phyloP scores from a whole-genome alignment of 1,284 basidiomycete species.

The Gymnopus androsaceus region DNA sequence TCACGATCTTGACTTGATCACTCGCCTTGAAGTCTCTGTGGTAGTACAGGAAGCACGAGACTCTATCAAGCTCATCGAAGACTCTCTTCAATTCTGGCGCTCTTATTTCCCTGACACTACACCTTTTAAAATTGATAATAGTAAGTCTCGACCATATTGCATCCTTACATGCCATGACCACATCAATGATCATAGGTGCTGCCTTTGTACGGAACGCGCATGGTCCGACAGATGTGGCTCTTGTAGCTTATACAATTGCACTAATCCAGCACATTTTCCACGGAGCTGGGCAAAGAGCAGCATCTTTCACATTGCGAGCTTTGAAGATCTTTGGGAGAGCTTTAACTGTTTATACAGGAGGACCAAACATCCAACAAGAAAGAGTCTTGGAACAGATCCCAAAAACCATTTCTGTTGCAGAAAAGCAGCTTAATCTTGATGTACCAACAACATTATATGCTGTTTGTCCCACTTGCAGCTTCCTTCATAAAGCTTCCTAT shows the following conservation, averaged over 20 bases:
- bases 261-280: neutral
- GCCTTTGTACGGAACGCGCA: neutral
- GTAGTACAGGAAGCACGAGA: no score
- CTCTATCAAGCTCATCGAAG: neutral
- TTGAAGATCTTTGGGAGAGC: neutral
- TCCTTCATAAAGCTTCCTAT: neutral
- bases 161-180: neutral
- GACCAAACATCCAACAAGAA: neutral
- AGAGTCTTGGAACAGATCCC: neutral
- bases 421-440: neutral
- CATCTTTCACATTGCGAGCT: neutral
- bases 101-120: neutral
- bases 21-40: no score
- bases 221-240: neutral
- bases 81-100: neutral
- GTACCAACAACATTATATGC: neutral
- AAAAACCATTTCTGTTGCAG: neutral
- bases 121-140: neutral
- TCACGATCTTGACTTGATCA: no score
- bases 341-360: neutral
- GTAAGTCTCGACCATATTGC: neutral
- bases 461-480: constrained; percentile 1
- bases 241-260: neutral
- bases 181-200: neutral
- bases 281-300: neutral